Percentiles rank a stretch among this genome's conserved stretches.
These are phyloP conservation scores for Fusarium scirpi DNA, from an alignment of 2,329 filamentous ascomycete genomes.

Conservation along the genomic window DNA sequence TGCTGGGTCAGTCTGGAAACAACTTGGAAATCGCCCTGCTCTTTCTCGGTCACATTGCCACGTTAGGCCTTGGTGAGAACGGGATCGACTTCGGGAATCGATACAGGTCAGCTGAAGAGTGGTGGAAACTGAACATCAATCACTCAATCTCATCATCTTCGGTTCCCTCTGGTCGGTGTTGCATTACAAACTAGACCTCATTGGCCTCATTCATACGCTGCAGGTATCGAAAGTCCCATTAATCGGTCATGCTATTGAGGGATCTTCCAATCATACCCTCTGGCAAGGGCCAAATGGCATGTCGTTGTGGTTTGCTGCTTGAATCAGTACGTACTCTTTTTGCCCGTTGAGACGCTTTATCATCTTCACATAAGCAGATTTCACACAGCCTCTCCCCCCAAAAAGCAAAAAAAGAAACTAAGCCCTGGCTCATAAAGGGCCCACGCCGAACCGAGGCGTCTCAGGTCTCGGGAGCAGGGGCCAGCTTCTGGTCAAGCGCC, in stretches of 20 bases:
- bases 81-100: constrained; percentile 43
- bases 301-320: constrained; percentile 2
- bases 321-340: constrained; percentile 9
- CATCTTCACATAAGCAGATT: constrained; percentile 39
- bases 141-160: constrained; percentile 21
- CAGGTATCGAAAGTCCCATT: constrained; percentile 14
- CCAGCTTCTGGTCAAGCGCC: constrained; percentile 20
- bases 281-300: constrained; percentile 10
- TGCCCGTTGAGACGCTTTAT: constrained; percentile 32
- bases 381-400: constrained; percentile 22
- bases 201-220: constrained; percentile 5
- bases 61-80: constrained; percentile 23
- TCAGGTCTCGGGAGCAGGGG: constrained; percentile 46
- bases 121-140: constrained; percentile 29
- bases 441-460: constrained; percentile 45
- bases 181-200: constrained; percentile 4
- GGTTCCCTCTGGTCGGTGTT: constrained; percentile 26
- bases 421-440: constrained; percentile 28
- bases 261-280: constrained; percentile 25
- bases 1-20: constrained; percentile 7
- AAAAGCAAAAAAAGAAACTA: constrained; percentile 40
- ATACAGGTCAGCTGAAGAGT: constrained; percentile 33
- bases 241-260: constrained; percentile 24
- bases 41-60: constrained; percentile 28
- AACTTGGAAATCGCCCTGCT: constrained; percentile 17